Evolutionary conservation across 371 early-diverging fungal species (phyloP), one percentile per base, ranked within the genome.

Genomic region (Syncephalastrum sp.): DNA sequence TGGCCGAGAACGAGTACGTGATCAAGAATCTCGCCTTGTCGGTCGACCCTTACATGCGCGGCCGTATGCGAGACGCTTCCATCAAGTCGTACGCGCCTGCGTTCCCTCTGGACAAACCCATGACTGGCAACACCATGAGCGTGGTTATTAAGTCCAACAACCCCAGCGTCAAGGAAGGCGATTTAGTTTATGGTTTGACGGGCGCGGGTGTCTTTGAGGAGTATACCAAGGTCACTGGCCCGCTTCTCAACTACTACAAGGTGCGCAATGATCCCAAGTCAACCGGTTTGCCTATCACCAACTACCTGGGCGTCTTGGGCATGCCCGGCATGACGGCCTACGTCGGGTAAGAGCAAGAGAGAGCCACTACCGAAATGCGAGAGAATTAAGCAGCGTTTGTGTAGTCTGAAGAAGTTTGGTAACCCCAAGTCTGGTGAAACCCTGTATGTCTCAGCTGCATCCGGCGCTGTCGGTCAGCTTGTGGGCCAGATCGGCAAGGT

Each of bases 401-500:
- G 12, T 50, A 59, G 67, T 41, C 48, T 70, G 12, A 23, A 44
- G 17, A 33, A 57, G 3, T 42, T 58, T 17, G 67, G 67, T 17
- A 49, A 64, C 17, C 67, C 77, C 19, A 69, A 79, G 57, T 46
- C 58, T 10, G 81, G 81, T 10, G 79, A 83, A 50, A 82, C 81
- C 0, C 47, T 84, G 16, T 84, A 71, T 29, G 66, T 82, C 7
- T 75, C 77, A 6, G 76, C 82, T 16, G 84, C 82, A 19, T 59
- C 81, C 2, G 82, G 82, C 59, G 82, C 77, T 17, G 82, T 82
- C 3, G 84, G 84, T 25, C 82, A 81, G 59, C 46, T 84, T 14
- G 84, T 81, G 0, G 79, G 74, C 38, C 87, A 90, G 61, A 67
- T 93, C 23, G 89, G 81, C 49, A 91, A 90, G 67, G 72, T 72